These are phyloP conservation scores for Blastobotrys arbuscula DNA, from an alignment of 1,139 yeast species.

Conservation along the genomic window DNA sequence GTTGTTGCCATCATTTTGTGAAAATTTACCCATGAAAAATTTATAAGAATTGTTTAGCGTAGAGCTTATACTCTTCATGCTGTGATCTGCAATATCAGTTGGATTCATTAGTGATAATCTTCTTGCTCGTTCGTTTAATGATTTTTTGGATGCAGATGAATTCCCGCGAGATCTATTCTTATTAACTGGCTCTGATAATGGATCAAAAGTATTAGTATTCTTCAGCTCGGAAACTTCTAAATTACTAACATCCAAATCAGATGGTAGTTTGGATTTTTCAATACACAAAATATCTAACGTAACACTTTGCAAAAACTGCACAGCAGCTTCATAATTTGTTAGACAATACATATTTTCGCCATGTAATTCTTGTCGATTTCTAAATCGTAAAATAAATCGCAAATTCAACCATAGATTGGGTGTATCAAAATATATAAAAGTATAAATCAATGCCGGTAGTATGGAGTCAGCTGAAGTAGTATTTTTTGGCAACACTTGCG, in stretches of 20 bases:
- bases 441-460: conserved; percentile 50
- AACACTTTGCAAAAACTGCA: conserved; percentile 47
- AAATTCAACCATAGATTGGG: conserved; percentile 46
- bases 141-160: background rate
- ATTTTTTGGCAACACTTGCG: conserved; percentile 19
- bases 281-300: conserved; percentile 39
- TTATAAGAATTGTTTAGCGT: conserved; percentile 33
- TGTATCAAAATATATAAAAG: conserved; percentile 42
- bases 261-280: conserved; percentile 14
- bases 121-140: background rate
- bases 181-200: background rate
- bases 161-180: background rate
- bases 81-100: conserved; percentile 27
- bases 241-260: conserved; percentile 14
- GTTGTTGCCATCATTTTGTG: conserved; percentile 9
- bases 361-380: conserved; percentile 42
- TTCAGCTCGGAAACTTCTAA: conserved; percentile 7
- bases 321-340: conserved; percentile 61
- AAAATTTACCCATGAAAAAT: conserved; percentile 30
- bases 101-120: conserved; percentile 8
- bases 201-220: background rate
- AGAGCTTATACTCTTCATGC: conserved; percentile 30
- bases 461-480: conserved; percentile 44
- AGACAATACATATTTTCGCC: conserved; percentile 55
- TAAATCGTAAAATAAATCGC: conserved; percentile 50